A percentile compares a stretch with the other conserved stretches of the same genome.
Evolutionary conservation across 2,329 filamentous ascomycete species (phyloP).

Genomic region (Aspergillus sp.): DNA sequence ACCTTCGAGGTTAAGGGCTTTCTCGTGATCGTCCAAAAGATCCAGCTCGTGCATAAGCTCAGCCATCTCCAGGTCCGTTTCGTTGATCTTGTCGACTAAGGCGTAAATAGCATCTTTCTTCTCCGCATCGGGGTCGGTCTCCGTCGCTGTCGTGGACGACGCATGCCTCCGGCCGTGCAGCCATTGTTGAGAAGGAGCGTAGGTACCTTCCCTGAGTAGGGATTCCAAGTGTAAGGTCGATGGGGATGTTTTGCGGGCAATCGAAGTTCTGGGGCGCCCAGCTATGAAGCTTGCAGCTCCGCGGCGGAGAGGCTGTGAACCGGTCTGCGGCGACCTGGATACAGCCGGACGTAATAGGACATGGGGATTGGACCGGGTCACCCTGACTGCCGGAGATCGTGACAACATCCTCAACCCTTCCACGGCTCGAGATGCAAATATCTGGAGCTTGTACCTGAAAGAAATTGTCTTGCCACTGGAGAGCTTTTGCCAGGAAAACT

Average conservation of each 20-base stretch:
- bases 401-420: slow-evolving; percentile 37
- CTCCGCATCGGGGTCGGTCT: slow-evolving; percentile 18
- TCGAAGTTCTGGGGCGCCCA: slow-evolving; percentile 19
- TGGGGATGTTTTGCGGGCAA: slow-evolving; percentile 11
- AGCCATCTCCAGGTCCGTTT: slow-evolving; percentile 37
- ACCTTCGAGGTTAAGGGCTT: slow-evolving; percentile 25
- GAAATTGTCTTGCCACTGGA: slow-evolving; percentile 20
- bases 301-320: slow-evolving; percentile 27
- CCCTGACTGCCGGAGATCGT: slow-evolving; percentile 32
- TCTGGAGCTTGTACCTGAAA: slow-evolving; percentile 10
- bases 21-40: slow-evolving; percentile 30
- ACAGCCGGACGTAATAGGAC: slow-evolving; percentile 27
- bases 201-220: not conserved
- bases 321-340: slow-evolving; percentile 21
- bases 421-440: slow-evolving; percentile 12
- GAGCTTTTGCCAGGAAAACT: slow-evolving; percentile 29
- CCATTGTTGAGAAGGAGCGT: slow-evolving; percentile 7
- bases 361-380: slow-evolving; percentile 30
- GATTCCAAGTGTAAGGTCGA: slow-evolving; percentile 4
- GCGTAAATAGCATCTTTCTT: slow-evolving; percentile 35
- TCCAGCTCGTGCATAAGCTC: slow-evolving; percentile 39
- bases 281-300: slow-evolving; percentile 26
- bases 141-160: slow-evolving; percentile 24
- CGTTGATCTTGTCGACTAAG: slow-evolving; percentile 41
- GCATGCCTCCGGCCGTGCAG: slow-evolving; percentile 23